A percentile compares a stretch with the other conserved stretches of the same genome.
Conservation (phyloP, 2,329 filamentous ascomycete genomes). For the Macroventuria anomochaeta region DNA sequence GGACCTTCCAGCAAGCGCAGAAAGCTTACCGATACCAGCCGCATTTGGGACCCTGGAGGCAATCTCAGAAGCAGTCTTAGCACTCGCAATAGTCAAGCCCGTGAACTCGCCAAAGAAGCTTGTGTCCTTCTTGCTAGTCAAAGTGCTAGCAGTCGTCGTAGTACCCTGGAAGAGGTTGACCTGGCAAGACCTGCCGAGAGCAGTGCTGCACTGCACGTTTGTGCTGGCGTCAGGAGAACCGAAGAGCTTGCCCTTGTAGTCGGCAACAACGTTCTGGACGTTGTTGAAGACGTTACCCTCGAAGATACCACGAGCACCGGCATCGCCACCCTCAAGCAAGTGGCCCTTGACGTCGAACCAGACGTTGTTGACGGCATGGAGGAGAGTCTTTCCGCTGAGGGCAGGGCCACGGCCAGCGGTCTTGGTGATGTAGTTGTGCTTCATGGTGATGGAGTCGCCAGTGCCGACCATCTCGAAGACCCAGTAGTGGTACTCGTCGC, state of each 20-base stretch:
- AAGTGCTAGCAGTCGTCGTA: slow-evolving; percentile 4
- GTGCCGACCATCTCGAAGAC: slow-evolving; percentile 24
- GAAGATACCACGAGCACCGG: slow-evolving; percentile 17
- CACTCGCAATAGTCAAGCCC: slow-evolving; percentile 4
- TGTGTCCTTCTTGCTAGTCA: slow-evolving; percentile 16
- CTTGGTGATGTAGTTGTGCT: slow-evolving; percentile 27
- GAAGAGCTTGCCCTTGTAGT: slow-evolving; percentile 16
- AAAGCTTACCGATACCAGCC: slow-evolving; percentile 14
- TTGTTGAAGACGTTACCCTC: slow-evolving; percentile 26
- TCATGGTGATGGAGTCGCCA: slow-evolving; percentile 27
- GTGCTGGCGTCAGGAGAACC: slow-evolving; percentile 16
- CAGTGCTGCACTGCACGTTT: slow-evolving; percentile 19
- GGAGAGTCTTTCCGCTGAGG: slow-evolving; percentile 21
- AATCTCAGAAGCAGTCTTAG: slow-evolving; percentile 9
- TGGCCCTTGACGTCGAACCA: slow-evolving; percentile 24
- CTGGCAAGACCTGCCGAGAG: slow-evolving; percentile 15
- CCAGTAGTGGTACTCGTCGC: slow-evolving; percentile 31
- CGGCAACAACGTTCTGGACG: slow-evolving; percentile 16
- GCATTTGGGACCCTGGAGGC: slow-evolving; percentile 4
- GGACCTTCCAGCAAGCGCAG: slow-evolving; percentile 12
- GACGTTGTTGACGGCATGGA: slow-evolving; percentile 30
- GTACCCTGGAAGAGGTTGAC: slow-evolving; percentile 19
- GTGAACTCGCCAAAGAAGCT: slow-evolving; percentile 15
- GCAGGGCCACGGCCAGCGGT: slow-evolving; percentile 22
- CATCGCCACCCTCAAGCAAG: slow-evolving; percentile 19